These are phyloP conservation scores for Xylaria curta DNA, from an alignment of 495 filamentous ascomycete genomes.

Conservation along the genomic window DNA sequence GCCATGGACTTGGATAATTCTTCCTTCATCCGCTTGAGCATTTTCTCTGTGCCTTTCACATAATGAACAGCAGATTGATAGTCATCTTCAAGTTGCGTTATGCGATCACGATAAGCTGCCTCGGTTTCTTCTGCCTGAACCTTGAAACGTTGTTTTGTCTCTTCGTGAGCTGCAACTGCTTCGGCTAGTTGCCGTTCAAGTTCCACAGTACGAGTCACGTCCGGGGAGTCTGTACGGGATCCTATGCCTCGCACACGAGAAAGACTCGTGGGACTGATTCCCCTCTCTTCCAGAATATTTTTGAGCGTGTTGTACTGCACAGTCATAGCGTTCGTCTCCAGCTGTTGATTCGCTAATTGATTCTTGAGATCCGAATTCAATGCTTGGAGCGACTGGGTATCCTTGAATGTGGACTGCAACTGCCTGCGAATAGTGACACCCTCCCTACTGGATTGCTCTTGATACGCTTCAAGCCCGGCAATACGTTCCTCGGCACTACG, in stretches of 20 bases:
- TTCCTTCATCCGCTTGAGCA: conserved; percentile 98
- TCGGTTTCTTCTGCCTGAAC: conserved; percentile 83
- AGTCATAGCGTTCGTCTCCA: conserved; percentile 85
- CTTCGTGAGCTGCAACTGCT: conserved; percentile 79
- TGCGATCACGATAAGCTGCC: conserved; percentile 84
- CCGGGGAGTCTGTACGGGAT: conserved; percentile 77
- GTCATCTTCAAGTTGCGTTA: conserved; percentile 91
- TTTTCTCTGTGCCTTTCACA: conserved; percentile 97
- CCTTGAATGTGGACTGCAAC: conserved; percentile 80
- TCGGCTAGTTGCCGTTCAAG: conserved; percentile 88
- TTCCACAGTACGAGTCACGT: conserved; percentile 80
- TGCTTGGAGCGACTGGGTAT: conserved; percentile 76
- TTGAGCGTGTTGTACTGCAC: conserved; percentile 94
- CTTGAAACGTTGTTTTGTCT: conserved; percentile 77
- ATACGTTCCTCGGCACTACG: conserved; percentile 94
- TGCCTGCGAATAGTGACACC: conserved; percentile 87
- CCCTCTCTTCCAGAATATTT: conserved; percentile 87
- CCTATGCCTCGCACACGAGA: conserved; percentile 54
- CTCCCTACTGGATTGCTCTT: conserved; percentile 94
- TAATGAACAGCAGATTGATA: conserved; percentile 99
- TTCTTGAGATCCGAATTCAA: conserved; percentile 79
- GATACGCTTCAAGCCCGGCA: conserved; percentile 92
- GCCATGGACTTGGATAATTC: conserved; percentile 88
- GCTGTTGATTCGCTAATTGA: conserved; percentile 79
- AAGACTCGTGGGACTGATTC: conserved; percentile 69